Evolutionary conservation across 2,329 filamentous ascomycete genomes (phyloP), one percentile per base, ranked within the genome.

Genomic region (Pyrenophora tritici-repentis): DNA sequence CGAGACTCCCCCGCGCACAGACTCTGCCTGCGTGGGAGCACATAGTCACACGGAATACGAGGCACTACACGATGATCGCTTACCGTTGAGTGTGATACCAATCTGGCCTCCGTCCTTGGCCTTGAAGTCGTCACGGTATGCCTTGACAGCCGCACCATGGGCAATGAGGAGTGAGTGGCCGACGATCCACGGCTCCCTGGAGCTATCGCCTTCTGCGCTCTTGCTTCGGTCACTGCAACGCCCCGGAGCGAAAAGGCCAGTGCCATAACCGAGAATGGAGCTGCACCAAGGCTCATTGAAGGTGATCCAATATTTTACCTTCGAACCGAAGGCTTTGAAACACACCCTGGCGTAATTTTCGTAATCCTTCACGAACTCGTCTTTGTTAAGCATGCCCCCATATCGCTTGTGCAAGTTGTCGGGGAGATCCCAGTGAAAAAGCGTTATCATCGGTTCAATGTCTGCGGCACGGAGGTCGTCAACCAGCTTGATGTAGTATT

Each of bases 211-310:
- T 37, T 86, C 82, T 2, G 83, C 66, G 42, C 83, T 90, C 79
- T 86, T 89, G 53, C 70, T 81, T 56, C 89, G 84, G 74, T 94
- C 86, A 62, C 88, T 91, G 6, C 86, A 90, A 67, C 84, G 86
- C n/a, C 91, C 91, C 1, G 91, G 91, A 9, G 91, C 91, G 69
- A 92, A 91, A 56, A 85, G 78, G 22, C 91, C 91, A 35, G 83
- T 84, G 68, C 82, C 88, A 75, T 93, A 94, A 31, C 90, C 90
- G 35, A 94, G 81, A 55, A 94, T 86, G 44, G 87, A 85, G 58
- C 85, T 89, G 76, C 90, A 95, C 86, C 89, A 94, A 3, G 91
- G 91, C 78, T 96, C 90, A 72, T 94, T 94, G 77, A 93, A 91
- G 20, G 90, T 94, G 73, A 92, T 90, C 91, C 91, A 96, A 75